phyloP scores from a whole-genome alignment of 2,329 filamentous ascomycete species.

The Colletotrichum sp. region DNA sequence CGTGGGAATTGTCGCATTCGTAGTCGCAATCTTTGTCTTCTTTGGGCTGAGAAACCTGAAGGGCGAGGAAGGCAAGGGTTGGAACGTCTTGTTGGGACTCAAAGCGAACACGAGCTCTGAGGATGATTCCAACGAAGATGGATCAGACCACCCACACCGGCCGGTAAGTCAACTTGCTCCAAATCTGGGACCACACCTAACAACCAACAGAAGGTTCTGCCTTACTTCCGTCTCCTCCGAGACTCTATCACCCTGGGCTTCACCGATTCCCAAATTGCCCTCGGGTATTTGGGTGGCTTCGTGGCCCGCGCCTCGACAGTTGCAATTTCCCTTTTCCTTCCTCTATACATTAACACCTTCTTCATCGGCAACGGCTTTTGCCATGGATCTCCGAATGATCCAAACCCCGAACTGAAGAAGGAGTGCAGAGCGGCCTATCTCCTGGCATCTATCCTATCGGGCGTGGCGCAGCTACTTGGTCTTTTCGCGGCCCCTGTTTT shows the following conservation, averaged over 20 bases:
- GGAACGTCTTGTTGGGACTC: conserved; percentile 60
- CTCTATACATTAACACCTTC: conserved; percentile 89
- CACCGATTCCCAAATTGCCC: conserved; percentile 76
- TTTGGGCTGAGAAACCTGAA: conserved; percentile 72
- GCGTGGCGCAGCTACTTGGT: conserved; percentile 85
- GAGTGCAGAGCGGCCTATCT: conserved; percentile 88
- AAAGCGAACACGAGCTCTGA: conserved; percentile 14
- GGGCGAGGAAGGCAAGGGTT: conserved; percentile 81
- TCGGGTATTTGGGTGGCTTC: conserved; percentile 93
- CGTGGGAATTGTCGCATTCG: conserved; percentile 74
- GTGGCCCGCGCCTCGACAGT: conserved; percentile 94
- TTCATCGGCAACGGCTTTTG: conserved; percentile 85
- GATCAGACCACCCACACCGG: conserved; percentile 23
- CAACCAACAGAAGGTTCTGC: conserved; percentile 42
- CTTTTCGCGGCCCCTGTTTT: conserved; percentile 86
- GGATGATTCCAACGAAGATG: conserved; percentile 16
- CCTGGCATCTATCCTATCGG: conserved; percentile 84
- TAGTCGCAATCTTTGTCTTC: conserved; percentile 77
- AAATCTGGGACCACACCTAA: neutral
- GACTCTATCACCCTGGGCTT: conserved; percentile 74
- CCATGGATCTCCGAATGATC: conserved; percentile 66
- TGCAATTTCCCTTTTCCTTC: conserved; percentile 93
- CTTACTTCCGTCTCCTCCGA: conserved; percentile 65
- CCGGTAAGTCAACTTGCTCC: conserved; percentile 28
- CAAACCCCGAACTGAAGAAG: conserved; percentile 77